Conservation (phyloP, 2,329 filamentous ascomycete species). For the Colletotrichum sp. region DNA sequence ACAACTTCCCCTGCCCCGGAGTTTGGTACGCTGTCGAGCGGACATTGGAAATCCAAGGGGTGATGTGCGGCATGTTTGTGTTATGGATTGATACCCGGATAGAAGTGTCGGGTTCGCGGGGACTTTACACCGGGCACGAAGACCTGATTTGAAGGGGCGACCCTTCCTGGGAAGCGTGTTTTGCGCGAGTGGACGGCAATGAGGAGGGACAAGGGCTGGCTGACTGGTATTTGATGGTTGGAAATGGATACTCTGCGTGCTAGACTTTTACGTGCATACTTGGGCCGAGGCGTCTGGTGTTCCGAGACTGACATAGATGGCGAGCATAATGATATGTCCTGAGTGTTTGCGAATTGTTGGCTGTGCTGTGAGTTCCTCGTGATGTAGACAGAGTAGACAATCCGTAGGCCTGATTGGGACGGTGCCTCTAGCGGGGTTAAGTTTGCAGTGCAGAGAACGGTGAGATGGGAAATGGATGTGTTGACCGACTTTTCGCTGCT, state of each 20-base stretch:
- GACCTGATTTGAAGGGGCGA: neutral
- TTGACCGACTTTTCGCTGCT: too few species aligned
- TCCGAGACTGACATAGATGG: conserved; percentile 21
- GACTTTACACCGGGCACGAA: neutral
- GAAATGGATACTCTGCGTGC: conserved; percentile 4
- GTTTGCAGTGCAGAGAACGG: too few species aligned
- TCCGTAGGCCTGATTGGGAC: too few species aligned
- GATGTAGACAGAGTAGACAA: too few species aligned
- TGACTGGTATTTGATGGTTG: neutral
- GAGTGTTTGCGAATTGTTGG: neutral
- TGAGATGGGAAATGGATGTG: too few species aligned
- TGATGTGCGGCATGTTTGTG: neutral
- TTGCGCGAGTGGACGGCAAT: neutral
- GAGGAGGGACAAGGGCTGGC: neutral
- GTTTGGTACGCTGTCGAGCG: neutral
- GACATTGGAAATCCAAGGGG: neutral
- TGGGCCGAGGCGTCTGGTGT: conserved; percentile 16
- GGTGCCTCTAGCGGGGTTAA: rapidly evolving
- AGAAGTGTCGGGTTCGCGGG: conserved; percentile 12
- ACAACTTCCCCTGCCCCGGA: neutral
- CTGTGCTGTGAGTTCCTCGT: too few species aligned
- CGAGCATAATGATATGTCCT: conserved; percentile 19
- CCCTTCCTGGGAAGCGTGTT: neutral
- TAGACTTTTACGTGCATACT: conserved; percentile 19
- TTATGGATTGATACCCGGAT: conserved; percentile 19